A percentile compares a stretch with the other conserved stretches of the same genome.
Evolutionary conservation across 2,329 filamentous ascomycete genomes (phyloP).

Genomic region (Grosmannia serpens): DNA sequence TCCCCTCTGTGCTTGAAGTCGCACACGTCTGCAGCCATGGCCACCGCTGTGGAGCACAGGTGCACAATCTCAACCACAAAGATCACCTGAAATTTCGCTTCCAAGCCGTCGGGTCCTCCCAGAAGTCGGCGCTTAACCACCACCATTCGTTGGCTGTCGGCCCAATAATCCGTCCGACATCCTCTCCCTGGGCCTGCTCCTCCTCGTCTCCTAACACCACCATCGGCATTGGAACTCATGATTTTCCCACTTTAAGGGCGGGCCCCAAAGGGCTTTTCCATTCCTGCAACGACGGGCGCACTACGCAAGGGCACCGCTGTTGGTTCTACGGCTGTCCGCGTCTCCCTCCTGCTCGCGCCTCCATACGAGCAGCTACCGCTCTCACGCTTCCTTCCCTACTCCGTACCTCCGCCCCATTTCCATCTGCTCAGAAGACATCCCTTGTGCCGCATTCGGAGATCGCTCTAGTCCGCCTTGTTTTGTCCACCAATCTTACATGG

Average conservation of each 20-base stretch:
- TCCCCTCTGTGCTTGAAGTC: neutral
- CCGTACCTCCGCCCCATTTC: neutral
- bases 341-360: too few relatives aligned
- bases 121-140: conserved; percentile 11
- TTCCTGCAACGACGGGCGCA: neutral
- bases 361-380: too few relatives aligned
- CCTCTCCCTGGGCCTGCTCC: neutral
- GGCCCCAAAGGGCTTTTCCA: neutral
- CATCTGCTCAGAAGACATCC: neutral
- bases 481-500: too few relatives aligned
- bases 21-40: neutral
- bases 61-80: neutral
- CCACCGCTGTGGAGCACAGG: neutral
- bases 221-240: neutral
- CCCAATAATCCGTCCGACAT: conserved; percentile 8
- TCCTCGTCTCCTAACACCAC: neutral
- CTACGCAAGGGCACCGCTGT: neutral
- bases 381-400: neutral
- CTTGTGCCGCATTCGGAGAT: neutral
- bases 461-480: too few relatives aligned
- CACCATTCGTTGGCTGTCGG: conserved; percentile 9
- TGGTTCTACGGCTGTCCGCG: neutral
- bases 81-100: conserved; percentile 4
- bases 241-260: neutral
- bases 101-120: conserved; percentile 9